Percentiles rank a stretch among this genome's conserved stretches.
These are phyloP conservation scores for Daldinia grandis DNA, from an alignment of 495 filamentous ascomycete species.

Conservation along the genomic window DNA sequence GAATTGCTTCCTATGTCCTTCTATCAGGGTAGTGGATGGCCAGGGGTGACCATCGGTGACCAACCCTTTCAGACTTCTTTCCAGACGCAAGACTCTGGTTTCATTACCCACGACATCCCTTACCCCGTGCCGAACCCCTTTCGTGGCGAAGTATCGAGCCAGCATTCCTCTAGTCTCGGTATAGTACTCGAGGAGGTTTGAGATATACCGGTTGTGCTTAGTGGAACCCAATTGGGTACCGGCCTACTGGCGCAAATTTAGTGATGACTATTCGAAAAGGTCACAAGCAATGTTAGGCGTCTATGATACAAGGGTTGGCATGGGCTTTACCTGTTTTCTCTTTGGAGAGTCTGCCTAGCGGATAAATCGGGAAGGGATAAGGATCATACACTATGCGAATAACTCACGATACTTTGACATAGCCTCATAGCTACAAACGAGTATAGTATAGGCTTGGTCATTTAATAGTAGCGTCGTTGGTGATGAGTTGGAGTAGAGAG, in stretches of 20 bases:
- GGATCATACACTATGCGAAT: not conserved
- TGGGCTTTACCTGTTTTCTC: not conserved
- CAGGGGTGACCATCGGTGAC: not conserved
- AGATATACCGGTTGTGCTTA: conserved; percentile 1
- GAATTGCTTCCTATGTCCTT: conserved; percentile 6
- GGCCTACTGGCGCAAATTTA: not conserved
- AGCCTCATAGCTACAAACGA: conserved; percentile 2
- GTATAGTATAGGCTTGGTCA: not conserved
- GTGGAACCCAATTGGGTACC: conserved; percentile 26
- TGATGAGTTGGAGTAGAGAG: conserved; percentile 2
- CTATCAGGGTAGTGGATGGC: not conserved
- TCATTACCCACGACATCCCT: not conserved
- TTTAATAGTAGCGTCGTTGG: not conserved
- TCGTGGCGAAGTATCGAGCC: not conserved
- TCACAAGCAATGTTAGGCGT: not conserved
- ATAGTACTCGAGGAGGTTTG: not conserved
- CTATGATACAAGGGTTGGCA: not conserved
- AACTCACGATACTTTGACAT: conserved; percentile 8
- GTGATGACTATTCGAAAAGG: conserved; percentile 1
- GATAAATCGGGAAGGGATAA: not conserved
- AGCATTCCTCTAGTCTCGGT: conserved; percentile 4
- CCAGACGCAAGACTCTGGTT: not conserved
- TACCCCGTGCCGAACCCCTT: not conserved
- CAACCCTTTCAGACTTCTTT: not conserved
- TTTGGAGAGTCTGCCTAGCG: conserved; percentile 24